A percentile compares a stretch with the other conserved stretches of the same genome.
Conservation (phyloP, 2,329 filamentous ascomycete species). For the Cephalotrichum gorgonifer region DNA sequence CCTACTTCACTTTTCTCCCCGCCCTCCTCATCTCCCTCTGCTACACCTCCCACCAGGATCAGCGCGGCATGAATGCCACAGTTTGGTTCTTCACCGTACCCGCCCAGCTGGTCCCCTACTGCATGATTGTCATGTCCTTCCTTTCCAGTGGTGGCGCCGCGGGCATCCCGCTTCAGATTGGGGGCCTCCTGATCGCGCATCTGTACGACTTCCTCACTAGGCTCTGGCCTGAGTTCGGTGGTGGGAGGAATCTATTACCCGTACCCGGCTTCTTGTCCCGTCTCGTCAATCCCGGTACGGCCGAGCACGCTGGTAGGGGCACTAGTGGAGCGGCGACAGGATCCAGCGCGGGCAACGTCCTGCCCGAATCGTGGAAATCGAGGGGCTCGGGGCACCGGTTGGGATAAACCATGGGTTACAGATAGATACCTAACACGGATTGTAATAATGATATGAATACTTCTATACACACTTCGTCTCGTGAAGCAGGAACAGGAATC, state of each 20-base stretch:
- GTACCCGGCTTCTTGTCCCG: slow-evolving; percentile 64
- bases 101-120: slow-evolving; percentile 69
- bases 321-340: slow-evolving; percentile 18
- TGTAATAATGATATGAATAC: not conserved
- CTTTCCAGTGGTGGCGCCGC: slow-evolving; percentile 49
- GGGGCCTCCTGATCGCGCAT: slow-evolving; percentile 80
- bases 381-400: slow-evolving; percentile 53
- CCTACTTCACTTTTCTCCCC: slow-evolving; percentile 33
- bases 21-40: slow-evolving; percentile 69
- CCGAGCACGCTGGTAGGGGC: slow-evolving; percentile 2
- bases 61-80: slow-evolving; percentile 62
- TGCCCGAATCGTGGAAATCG: slow-evolving; percentile 54
- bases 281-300: slow-evolving; percentile 40
- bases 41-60: slow-evolving; percentile 82
- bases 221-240: slow-evolving; percentile 81
- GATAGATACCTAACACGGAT: no score
- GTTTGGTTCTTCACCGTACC: slow-evolving; percentile 81
- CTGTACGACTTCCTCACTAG: slow-evolving; percentile 82
- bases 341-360: slow-evolving; percentile 26
- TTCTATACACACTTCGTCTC: no score
- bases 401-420: no score
- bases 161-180: slow-evolving; percentile 52
- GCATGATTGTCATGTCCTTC: slow-evolving; percentile 61
- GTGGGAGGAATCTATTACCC: slow-evolving; percentile 64
- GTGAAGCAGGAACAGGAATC: no score